Conservation (phyloP, 768 basidiomycete genomes). For the Basidioascus undulatus region DNA sequence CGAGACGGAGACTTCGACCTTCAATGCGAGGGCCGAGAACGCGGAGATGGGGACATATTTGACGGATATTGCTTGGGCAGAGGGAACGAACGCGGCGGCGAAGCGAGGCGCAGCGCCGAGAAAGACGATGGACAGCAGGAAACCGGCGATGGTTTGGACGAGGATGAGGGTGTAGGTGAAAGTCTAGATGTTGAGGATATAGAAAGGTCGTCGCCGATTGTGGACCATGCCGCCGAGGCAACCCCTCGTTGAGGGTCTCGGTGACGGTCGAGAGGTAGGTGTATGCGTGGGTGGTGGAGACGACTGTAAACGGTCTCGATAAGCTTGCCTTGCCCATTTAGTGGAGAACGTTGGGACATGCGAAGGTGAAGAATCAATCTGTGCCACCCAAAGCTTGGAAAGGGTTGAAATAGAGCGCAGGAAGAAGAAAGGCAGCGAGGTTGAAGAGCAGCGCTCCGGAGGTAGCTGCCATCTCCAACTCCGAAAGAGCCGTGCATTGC, state of each 20-base stretch:
- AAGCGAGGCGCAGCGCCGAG: conserved; percentile 5
- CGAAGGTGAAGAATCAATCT: conserved; percentile 8
- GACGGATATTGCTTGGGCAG: conserved; percentile 1
- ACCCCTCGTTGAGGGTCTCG: conserved; percentile 11
- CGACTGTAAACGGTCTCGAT: too few species aligned
- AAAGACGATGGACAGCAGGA: conserved; percentile 9
- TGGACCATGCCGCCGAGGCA: conserved; percentile 4
- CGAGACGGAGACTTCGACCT: conserved; percentile 6
- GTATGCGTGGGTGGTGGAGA: conserved; percentile 7
- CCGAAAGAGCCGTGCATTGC: too few species aligned
- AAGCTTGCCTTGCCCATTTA: too few species aligned
- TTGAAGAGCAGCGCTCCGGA: conserved; percentile 10
- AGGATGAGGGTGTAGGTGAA: conserved; percentile 7
- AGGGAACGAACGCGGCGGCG: conserved; percentile 10
- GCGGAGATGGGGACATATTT: conserved; percentile 9
- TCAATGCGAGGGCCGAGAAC: conserved; percentile 4
- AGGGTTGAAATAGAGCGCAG: conserved; percentile 12
- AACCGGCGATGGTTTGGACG: conserved; percentile 7
- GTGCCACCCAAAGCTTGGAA: conserved; percentile 11
- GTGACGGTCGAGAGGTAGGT: conserved; percentile 8
- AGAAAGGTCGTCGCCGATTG: conserved; percentile 7
- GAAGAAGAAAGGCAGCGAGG: conserved; percentile 7
- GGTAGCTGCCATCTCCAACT: too few species aligned
- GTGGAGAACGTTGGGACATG: too few species aligned
- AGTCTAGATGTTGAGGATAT: background rate